phyloP scores from a whole-genome alignment of 352 stramenopile genomes.

The Globisporangium barbulae region DNA sequence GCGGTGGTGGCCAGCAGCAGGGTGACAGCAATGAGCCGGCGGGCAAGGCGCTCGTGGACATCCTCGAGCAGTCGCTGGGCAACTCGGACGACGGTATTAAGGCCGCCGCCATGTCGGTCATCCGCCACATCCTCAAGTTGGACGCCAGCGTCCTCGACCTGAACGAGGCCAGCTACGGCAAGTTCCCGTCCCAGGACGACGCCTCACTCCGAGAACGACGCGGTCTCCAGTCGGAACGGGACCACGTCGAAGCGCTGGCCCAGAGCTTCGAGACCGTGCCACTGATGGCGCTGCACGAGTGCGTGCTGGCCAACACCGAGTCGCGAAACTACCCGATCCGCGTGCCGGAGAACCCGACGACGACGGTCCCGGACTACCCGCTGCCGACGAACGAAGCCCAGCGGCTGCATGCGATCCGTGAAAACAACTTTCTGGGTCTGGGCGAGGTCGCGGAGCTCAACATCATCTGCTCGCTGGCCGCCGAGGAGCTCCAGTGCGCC shows the following conservation, averaged over 20 bases:
- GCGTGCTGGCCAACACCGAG: conserved; percentile 11
- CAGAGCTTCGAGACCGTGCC: background rate
- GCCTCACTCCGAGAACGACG: background rate
- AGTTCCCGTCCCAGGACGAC: background rate
- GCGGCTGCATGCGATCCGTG: background rate
- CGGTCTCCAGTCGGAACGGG: background rate
- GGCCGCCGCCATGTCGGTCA: background rate
- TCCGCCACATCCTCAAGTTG: background rate
- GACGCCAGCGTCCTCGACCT: background rate
- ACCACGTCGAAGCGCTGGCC: background rate
- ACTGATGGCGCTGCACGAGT: conserved; percentile 17
- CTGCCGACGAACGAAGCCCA: background rate
- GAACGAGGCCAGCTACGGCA: background rate
- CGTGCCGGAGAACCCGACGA: background rate
- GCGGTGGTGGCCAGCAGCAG: background rate
- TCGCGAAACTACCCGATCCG: background rate
- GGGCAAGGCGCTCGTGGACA: background rate
- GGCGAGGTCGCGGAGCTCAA: background rate
- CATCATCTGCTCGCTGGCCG: background rate
- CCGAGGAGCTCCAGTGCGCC: background rate
- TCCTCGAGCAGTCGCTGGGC: background rate
- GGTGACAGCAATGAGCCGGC: background rate
- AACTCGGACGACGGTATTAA: background rate
- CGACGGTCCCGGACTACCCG: background rate
- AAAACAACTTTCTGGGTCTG: background rate